A percentile compares a stretch with the other conserved stretches of the same genome.
phyloP scores from a whole-genome alignment of 2,329 filamentous ascomycete species.

The Trichoderma sp. region DNA sequence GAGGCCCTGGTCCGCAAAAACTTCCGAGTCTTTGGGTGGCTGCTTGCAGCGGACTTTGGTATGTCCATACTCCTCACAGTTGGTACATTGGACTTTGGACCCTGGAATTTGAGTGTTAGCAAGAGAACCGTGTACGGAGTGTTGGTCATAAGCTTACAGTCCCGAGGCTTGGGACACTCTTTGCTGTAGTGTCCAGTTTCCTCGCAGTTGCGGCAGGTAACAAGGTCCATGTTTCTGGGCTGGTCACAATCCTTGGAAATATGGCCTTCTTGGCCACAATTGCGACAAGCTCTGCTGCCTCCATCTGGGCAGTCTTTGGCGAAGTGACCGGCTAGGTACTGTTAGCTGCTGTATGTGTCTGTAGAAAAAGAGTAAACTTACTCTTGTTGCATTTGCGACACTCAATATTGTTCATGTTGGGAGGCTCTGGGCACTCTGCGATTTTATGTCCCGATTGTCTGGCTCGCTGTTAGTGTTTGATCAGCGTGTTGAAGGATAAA shows the following conservation, averaged over 20 bases:
- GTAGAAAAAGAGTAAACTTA: conserved; percentile 42
- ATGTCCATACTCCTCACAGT: conserved; percentile 44
- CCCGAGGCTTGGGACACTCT: conserved; percentile 61
- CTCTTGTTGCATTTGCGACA: conserved; percentile 66
- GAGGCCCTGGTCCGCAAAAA: background rate
- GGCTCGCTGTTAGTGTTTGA: background rate
- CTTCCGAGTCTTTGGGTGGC: conserved; percentile 28
- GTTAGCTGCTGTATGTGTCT: conserved; percentile 1
- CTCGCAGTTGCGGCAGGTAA: conserved; percentile 63
- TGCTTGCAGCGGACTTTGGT: conserved; percentile 44
- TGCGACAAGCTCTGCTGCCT: conserved; percentile 57
- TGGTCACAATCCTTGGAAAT: conserved; percentile 53
- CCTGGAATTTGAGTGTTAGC: conserved; percentile 35
- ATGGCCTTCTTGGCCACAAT: conserved; percentile 66
- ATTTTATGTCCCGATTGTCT: conserved; percentile 54
- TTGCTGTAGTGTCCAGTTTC: conserved; percentile 61
- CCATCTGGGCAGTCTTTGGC: conserved; percentile 65
- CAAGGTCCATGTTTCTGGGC: conserved; percentile 45
- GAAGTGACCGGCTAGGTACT: conserved; percentile 58
- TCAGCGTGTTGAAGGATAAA: conserved; percentile 1
- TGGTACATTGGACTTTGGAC: conserved; percentile 44
- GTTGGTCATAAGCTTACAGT: conserved; percentile 36
- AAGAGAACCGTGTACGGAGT: background rate
- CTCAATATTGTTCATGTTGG: conserved; percentile 63
- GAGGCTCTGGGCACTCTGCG: conserved; percentile 58